A percentile compares a stretch with the other conserved stretches of the same genome.
Conservation (phyloP, 2,329 filamentous ascomycete genomes). For the Pseudocercospora musae region DNA sequence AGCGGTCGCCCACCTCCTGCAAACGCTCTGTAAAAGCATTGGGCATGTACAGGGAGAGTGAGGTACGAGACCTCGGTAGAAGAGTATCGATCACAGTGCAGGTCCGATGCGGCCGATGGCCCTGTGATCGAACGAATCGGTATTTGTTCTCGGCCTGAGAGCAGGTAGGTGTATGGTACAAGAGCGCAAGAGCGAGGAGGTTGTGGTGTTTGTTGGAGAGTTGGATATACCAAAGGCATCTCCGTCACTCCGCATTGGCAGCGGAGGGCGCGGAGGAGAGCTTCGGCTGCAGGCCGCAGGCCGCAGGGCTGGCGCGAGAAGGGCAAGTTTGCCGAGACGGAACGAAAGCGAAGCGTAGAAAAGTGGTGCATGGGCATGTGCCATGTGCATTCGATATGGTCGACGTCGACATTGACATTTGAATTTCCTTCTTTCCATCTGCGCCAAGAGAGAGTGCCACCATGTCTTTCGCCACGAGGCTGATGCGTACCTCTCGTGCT, state of each 20-base stretch:
- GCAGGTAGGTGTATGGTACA: neutral
- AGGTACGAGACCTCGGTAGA: slow-evolving; percentile 14
- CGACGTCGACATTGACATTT: neutral
- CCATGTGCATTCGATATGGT: neutral
- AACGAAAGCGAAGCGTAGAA: neutral
- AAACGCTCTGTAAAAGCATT: slow-evolving; percentile 47
- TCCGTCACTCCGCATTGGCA: neutral
- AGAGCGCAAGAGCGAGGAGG: neutral
- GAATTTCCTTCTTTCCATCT: slow-evolving; percentile 9
- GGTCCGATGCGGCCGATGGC: neutral
- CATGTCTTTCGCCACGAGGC: slow-evolving; percentile 77
- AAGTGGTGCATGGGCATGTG: too few relatives aligned
- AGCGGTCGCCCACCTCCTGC: slow-evolving; percentile 41
- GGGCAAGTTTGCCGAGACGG: neutral
- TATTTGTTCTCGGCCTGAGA: too few relatives aligned
- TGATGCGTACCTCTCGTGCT: slow-evolving; percentile 78
- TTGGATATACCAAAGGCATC: neutral
- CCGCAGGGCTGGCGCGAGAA: too few relatives aligned
- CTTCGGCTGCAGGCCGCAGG: neutral
- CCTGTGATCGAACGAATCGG: neutral
- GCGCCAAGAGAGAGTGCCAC: slow-evolving; percentile 37
- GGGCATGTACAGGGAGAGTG: slow-evolving; percentile 12
- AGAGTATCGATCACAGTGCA: neutral
- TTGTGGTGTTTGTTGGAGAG: neutral
- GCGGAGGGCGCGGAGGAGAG: neutral